Evolutionary conservation across 495 filamentous ascomycete species (phyloP).

Genomic region (Penicillium mononematosum): DNA sequence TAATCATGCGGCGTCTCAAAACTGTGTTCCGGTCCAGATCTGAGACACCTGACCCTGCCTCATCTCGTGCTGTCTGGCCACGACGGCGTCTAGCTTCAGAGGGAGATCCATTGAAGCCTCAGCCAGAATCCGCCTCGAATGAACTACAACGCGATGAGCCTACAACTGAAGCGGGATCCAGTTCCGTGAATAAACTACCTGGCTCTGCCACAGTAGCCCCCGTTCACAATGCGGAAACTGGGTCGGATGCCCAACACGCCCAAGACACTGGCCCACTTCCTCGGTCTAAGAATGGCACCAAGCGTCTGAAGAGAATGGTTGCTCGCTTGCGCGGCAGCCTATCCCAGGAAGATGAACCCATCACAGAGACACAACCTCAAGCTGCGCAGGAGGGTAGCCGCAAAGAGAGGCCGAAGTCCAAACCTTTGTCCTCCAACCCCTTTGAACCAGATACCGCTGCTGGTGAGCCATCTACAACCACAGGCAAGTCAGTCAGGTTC

Average conservation of each 20-base stretch:
- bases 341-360: constrained; percentile 11
- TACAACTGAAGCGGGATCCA: neutral
- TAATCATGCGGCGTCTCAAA: constrained; percentile 20
- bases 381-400: neutral
- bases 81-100: constrained; percentile 8
- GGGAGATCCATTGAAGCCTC: constrained; percentile 2
- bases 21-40: constrained; percentile 17
- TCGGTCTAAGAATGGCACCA: constrained; percentile 13
- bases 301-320: constrained; percentile 17
- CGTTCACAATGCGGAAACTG: neutral
- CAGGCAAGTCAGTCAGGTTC: neutral
- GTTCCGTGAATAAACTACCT: neutral
- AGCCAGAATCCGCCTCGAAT: neutral
- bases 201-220: neutral
- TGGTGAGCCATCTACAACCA: neutral
- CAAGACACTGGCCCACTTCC: neutral
- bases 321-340: constrained; percentile 12
- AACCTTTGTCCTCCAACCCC: constrained; percentile 1
- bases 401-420: neutral
- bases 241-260: neutral
- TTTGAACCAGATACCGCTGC: neutral
- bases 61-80: constrained; percentile 6
- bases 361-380: neutral
- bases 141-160: neutral
- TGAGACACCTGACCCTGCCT: neutral